Percentiles rank a stretch among this genome's conserved stretches.
Conservation (phyloP, 805 yeast species). For the Lachancea mirantina region DNA sequence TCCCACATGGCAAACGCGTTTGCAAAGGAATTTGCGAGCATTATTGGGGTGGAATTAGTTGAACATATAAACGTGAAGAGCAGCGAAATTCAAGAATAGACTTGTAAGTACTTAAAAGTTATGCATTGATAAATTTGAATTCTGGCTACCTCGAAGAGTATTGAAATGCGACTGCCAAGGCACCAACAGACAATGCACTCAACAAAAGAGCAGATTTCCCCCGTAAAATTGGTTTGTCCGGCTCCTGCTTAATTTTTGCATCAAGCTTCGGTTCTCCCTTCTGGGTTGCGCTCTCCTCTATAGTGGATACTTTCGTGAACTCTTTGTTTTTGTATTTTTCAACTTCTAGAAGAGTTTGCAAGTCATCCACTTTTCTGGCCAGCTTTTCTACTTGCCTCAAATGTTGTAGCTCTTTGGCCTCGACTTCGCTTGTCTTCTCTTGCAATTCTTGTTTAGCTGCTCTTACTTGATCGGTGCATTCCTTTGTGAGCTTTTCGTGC, state of each 20-base stretch:
- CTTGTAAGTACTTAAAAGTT: too few relatives aligned
- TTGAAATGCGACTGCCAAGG: conserved; percentile 10
- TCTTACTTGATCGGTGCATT: conserved; percentile 17
- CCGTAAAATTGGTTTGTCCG: conserved; percentile 1
- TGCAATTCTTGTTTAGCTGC: conserved; percentile 14
- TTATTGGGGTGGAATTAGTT: conserved; percentile 33
- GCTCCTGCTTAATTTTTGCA: too few relatives aligned
- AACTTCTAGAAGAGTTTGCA: conserved; percentile 29
- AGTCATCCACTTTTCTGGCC: conserved; percentile 26
- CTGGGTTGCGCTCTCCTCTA: too few relatives aligned
- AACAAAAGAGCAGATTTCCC: conserved; percentile 8
- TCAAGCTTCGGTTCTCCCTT: too few relatives aligned
- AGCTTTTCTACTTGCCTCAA: conserved; percentile 16
- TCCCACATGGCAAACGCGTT: conserved; percentile 39
- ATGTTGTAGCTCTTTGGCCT: conserved; percentile 10
- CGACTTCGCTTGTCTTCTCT: conserved; percentile 10
- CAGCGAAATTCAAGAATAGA: conserved; percentile 14
- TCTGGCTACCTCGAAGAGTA: conserved; percentile 7
- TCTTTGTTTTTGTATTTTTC: conserved; percentile 27
- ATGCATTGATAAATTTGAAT: neutral
- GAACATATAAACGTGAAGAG: conserved; percentile 35
- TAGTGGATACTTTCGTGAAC: conserved; percentile 14
- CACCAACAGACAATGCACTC: conserved; percentile 11
- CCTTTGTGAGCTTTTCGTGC: conserved; percentile 18
- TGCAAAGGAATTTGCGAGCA: conserved; percentile 37